These are phyloP conservation scores for Vitis amurensis DNA, from an alignment of 164 flowering plant species.

Conservation along the genomic window DNA sequence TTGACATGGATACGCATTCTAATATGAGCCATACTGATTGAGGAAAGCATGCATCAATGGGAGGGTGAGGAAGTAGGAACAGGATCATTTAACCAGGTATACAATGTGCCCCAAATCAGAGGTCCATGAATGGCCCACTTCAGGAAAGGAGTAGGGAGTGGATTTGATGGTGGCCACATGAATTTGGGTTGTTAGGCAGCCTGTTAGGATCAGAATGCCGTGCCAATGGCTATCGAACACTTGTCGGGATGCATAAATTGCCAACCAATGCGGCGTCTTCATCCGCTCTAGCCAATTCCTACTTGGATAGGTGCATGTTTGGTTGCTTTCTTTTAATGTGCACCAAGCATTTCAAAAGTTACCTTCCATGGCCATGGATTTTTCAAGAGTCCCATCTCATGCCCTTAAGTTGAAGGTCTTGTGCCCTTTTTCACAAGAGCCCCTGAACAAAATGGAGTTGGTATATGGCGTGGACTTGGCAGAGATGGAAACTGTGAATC, in stretches of 20 bases:
- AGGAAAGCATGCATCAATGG: too few species aligned
- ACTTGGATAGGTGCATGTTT: slow-evolving; percentile 15
- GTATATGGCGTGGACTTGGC: background rate
- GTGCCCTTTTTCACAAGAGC: background rate
- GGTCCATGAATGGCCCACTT: slow-evolving; percentile 16
- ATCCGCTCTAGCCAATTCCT: background rate
- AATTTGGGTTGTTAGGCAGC: slow-evolving; percentile 2
- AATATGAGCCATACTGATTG: too few species aligned
- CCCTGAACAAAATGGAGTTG: background rate
- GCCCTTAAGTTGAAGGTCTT: slow-evolving; percentile 3
- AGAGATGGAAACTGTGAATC: background rate
- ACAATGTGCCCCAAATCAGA: slow-evolving; percentile 11
- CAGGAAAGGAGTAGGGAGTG: background rate
- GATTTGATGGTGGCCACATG: slow-evolving; percentile 11
- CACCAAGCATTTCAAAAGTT: slow-evolving; percentile 46
- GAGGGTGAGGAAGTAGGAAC: too few species aligned
- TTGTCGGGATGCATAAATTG: slow-evolving; percentile 4
- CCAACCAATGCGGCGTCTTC: background rate
- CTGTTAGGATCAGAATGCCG: background rate
- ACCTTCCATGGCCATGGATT: slow-evolving; percentile 34
- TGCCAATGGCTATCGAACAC: background rate
- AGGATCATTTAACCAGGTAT: background rate
- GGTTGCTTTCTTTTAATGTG: slow-evolving; percentile 41
- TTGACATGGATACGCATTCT: too few species aligned
- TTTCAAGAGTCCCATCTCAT: slow-evolving; percentile 28